phyloP scores from a whole-genome alignment of 1,284 basidiomycete species.

The Tilletia walkeri region DNA sequence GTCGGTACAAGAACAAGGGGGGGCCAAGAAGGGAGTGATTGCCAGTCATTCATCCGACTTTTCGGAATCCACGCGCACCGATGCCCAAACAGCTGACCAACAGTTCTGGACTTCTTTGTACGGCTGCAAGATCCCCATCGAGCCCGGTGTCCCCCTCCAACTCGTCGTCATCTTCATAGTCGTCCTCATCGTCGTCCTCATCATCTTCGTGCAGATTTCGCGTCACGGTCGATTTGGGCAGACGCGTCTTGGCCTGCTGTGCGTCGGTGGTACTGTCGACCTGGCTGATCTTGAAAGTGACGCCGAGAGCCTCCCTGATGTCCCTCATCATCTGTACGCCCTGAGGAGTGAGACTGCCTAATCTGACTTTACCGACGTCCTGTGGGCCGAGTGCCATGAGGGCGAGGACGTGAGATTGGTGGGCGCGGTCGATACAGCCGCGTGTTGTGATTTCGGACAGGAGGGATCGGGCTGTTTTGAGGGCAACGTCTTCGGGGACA shows the following conservation, averaged over 20 bases:
- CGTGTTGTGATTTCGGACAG: slow-evolving; percentile 75
- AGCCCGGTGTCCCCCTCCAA: slow-evolving; percentile 19
- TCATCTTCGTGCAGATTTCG: slow-evolving; percentile 22
- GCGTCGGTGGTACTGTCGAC: slow-evolving; percentile 3
- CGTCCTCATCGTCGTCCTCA: slow-evolving; percentile 21
- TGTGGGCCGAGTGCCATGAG: slow-evolving; percentile 94
- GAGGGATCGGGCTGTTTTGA: slow-evolving; percentile 73
- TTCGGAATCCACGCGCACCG: slow-evolving; percentile 46
- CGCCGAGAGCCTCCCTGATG: slow-evolving; percentile 74
- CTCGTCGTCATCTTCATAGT: slow-evolving; percentile 14
- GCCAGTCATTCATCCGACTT: slow-evolving; percentile 25
- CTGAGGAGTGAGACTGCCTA: slow-evolving; percentile 71
- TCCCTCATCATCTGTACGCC: slow-evolving; percentile 90
- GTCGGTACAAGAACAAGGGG: neutral
- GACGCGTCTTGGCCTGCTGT: neutral
- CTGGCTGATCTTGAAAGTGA: slow-evolving; percentile 60
- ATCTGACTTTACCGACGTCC: slow-evolving; percentile 83
- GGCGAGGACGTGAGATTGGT: slow-evolving; percentile 82
- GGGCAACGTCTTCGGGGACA: slow-evolving; percentile 84
- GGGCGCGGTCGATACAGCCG: slow-evolving; percentile 85
- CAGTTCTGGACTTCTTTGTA: slow-evolving; percentile 23
- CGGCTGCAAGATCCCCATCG: neutral
- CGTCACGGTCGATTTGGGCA: slow-evolving; percentile 4
- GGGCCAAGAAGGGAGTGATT: neutral
- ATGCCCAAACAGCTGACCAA: slow-evolving; percentile 46